A percentile compares a stretch with the other conserved stretches of the same genome.
These are phyloP conservation scores for Erodium moschatum DNA, from an alignment of 441 rosid species.

Conservation along the genomic window DNA sequence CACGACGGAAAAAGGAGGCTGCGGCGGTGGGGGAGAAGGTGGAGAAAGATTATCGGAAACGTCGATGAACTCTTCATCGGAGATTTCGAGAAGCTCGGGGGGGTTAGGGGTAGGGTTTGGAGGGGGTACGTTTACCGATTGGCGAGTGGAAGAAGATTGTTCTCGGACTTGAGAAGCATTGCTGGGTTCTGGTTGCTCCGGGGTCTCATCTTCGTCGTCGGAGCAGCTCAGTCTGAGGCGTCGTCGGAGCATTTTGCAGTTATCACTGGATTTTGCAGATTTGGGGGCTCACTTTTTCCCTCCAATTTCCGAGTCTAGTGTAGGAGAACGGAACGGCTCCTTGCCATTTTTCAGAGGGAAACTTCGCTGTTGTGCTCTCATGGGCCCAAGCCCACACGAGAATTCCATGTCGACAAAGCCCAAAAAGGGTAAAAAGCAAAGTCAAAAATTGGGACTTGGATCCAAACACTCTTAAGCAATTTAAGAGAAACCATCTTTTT, in stretches of 20 bases:
- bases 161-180: slow-evolving; percentile 13
- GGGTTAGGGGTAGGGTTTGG: slow-evolving; percentile 23
- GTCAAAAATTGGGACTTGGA: too few species aligned
- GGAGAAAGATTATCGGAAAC: slow-evolving; percentile 37
- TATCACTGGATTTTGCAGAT: slow-evolving; percentile 1
- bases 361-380: too few species aligned
- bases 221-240: slow-evolving; percentile 41
- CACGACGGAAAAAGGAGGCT: slow-evolving; percentile 17
- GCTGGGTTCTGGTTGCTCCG: slow-evolving; percentile 3
- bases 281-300: too few species aligned
- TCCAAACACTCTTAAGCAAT: too few species aligned
- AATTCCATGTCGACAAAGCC: too few species aligned
- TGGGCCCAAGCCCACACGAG: too few species aligned
- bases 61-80: slow-evolving; percentile 54
- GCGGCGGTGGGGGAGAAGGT: slow-evolving; percentile 29
- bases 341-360: too few species aligned
- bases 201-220: slow-evolving; percentile 45
- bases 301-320: too few species aligned
- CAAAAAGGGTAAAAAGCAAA: too few species aligned
- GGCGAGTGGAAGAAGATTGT: slow-evolving; percentile 15
- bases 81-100: slow-evolving; percentile 29
- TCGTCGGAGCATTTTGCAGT: slow-evolving; percentile 42
- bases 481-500: too few species aligned
- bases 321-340: too few species aligned
- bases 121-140: slow-evolving; percentile 4